phyloP scores from a whole-genome alignment of 108 stramenopile genomes.

The Epithemia pelagica region DNA sequence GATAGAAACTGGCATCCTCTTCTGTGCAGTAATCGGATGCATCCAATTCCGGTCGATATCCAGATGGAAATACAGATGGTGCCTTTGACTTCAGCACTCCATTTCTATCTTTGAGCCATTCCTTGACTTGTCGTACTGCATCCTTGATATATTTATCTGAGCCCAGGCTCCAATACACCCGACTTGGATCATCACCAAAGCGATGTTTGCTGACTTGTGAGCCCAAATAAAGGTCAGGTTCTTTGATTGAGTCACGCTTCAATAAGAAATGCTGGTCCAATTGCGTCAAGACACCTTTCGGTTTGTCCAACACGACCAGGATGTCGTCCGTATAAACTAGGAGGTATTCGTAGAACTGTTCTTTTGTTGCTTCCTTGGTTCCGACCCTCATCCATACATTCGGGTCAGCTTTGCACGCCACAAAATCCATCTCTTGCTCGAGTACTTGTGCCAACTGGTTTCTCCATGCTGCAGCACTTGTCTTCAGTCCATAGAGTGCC shows the following conservation, averaged over 20 bases:
- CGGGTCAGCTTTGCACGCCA: slow-evolving; percentile 19
- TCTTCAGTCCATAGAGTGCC: slow-evolving; percentile 42
- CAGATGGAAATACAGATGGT: slow-evolving; percentile 16
- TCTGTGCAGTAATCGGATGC: slow-evolving; percentile 3
- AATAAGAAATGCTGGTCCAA: slow-evolving; percentile 15
- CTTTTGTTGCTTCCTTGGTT: slow-evolving; percentile 12
- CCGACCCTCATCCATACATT: slow-evolving; percentile 25
- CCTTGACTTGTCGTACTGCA: slow-evolving; percentile 23
- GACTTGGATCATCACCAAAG: slow-evolving; percentile 9
- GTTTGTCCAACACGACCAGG: slow-evolving; percentile 8
- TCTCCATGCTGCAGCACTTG: slow-evolving; percentile 21
- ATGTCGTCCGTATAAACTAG: slow-evolving; percentile 31
- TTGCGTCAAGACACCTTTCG: slow-evolving; percentile 1
- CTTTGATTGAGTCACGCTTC: slow-evolving; percentile 14
- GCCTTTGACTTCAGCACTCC: slow-evolving; percentile 14
- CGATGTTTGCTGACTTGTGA: slow-evolving; percentile 9
- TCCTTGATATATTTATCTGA: slow-evolving; percentile 21
- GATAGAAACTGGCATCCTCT: slow-evolving; percentile 18
- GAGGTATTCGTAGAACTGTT: slow-evolving; percentile 27
- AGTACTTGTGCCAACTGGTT: slow-evolving; percentile 5
- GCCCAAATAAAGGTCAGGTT: slow-evolving; percentile 23
- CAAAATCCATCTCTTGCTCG: slow-evolving; percentile 4
- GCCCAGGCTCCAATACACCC: slow-evolving; percentile 14
- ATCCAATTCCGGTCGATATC: slow-evolving; percentile 21
- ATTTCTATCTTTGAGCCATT: slow-evolving; percentile 14